Conservation (phyloP, 768 basidiomycete genomes). For the Russula sp. region DNA sequence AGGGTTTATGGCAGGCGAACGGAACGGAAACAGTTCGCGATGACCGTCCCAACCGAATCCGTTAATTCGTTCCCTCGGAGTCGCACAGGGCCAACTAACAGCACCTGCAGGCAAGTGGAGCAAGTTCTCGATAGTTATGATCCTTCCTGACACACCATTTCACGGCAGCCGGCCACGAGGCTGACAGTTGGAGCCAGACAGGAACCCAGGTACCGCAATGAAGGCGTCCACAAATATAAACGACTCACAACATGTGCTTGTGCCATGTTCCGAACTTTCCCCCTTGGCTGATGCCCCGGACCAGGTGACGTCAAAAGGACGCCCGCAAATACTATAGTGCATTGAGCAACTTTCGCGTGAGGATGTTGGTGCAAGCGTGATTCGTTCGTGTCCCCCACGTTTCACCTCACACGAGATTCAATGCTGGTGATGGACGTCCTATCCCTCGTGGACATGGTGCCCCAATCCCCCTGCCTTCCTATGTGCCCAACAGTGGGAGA, state of each 20-base stretch:
- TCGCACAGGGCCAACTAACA: constrained; percentile 7
- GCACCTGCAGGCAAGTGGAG: constrained; percentile 10
- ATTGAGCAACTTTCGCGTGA: constrained; percentile 9
- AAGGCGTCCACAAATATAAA: background rate
- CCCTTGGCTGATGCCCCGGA: background rate
- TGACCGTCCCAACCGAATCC: background rate
- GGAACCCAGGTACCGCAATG: background rate
- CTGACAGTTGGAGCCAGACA: background rate
- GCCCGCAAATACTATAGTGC: background rate
- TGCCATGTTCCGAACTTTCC: constrained; percentile 12
- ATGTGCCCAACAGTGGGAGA: too few relatives aligned
- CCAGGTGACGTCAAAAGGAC: constrained; percentile 12
- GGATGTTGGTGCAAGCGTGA: background rate
- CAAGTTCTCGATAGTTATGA: constrained; percentile 10
- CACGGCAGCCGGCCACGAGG: constrained; percentile 9
- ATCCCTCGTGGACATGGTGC: too few relatives aligned
- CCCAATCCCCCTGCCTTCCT: too few relatives aligned
- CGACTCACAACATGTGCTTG: background rate
- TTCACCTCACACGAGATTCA: background rate
- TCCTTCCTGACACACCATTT: constrained; percentile 12
- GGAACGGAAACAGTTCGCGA: constrained; percentile 1
- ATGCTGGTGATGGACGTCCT: too few relatives aligned
- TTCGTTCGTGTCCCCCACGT: background rate
- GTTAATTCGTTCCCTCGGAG: constrained; percentile 8
- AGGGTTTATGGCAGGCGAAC: background rate